Conservation (phyloP, 2,329 filamentous ascomycete species). For the Penicillium palitans region DNA sequence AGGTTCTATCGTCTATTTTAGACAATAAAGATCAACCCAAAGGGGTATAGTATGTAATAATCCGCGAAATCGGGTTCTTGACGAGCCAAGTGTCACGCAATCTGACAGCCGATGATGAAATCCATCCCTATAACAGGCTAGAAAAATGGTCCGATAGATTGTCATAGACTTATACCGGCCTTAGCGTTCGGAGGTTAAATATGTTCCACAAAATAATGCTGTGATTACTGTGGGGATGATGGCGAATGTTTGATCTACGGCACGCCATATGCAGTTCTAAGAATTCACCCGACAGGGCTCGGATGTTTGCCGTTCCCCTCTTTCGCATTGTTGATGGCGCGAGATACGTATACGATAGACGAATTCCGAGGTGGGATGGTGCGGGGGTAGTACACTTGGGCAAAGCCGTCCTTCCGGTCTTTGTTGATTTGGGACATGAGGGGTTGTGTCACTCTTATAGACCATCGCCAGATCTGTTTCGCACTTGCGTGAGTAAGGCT, state of each 20-base stretch:
- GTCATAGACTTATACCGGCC: background rate
- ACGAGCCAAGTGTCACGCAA: conserved; percentile 17
- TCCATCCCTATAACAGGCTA: background rate
- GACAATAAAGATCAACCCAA: background rate
- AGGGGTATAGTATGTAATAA: background rate
- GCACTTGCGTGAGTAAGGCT: background rate
- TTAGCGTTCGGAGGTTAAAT: background rate
- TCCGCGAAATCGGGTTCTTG: background rate
- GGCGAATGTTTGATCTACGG: conserved; percentile 20
- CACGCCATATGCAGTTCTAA: background rate
- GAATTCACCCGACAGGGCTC: background rate
- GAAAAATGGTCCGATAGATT: background rate
- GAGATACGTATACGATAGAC: conserved; percentile 12
- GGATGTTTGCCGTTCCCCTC: conserved; percentile 2
- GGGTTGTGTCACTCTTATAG: background rate
- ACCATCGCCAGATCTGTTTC: background rate
- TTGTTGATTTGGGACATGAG: background rate
- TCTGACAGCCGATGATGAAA: conserved; percentile 18
- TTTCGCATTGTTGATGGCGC: conserved; percentile 12
- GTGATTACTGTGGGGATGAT: conserved; percentile 21
- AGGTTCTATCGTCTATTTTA: background rate
- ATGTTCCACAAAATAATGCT: conserved; percentile 8
- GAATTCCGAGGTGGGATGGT: background rate
- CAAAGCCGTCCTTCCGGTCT: background rate
- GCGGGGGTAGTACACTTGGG: background rate